These are phyloP conservation scores for Chrysoporthe cubensis DNA, from an alignment of 2,329 filamentous ascomycete genomes.

Conservation along the genomic window DNA sequence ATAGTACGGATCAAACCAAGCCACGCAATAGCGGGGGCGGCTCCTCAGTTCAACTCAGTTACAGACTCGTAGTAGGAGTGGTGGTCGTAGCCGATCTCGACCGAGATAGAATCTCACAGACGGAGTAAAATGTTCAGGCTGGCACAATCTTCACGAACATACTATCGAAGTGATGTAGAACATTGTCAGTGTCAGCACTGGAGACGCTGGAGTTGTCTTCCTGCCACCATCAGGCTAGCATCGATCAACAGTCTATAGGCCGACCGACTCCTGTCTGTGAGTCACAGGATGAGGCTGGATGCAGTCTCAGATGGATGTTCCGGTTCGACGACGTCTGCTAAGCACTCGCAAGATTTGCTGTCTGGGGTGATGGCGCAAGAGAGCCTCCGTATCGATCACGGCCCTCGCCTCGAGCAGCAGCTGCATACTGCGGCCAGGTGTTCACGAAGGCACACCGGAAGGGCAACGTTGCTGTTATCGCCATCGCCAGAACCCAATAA, in stretches of 20 bases:
- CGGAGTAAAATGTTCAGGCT: not conserved
- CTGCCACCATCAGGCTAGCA: not conserved
- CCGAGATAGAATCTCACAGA: not conserved
- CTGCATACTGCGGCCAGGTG: not conserved
- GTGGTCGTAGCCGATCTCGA: not conserved
- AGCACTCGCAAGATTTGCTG: not conserved
- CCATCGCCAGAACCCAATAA: not conserved
- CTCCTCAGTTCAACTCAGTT: not conserved
- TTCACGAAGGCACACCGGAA: not conserved
- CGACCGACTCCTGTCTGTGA: not conserved
- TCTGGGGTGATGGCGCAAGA: not conserved
- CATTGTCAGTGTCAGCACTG: no score
- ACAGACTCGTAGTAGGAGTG: not conserved
- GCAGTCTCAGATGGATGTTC: not conserved
- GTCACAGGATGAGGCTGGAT: not conserved
- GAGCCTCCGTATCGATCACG: not conserved
- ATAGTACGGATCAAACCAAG: no score
- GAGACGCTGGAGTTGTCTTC: not conserved
- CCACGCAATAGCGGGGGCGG: no score
- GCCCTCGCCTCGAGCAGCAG: not conserved
- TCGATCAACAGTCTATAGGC: not conserved
- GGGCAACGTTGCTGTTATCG: not conserved
- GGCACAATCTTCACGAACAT: not conserved
- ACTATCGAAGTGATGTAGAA: no score
- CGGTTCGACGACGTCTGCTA: not conserved